These are phyloP conservation scores for Nidularia pulvinata DNA, from an alignment of 768 basidiomycete genomes.

Conservation along the genomic window DNA sequence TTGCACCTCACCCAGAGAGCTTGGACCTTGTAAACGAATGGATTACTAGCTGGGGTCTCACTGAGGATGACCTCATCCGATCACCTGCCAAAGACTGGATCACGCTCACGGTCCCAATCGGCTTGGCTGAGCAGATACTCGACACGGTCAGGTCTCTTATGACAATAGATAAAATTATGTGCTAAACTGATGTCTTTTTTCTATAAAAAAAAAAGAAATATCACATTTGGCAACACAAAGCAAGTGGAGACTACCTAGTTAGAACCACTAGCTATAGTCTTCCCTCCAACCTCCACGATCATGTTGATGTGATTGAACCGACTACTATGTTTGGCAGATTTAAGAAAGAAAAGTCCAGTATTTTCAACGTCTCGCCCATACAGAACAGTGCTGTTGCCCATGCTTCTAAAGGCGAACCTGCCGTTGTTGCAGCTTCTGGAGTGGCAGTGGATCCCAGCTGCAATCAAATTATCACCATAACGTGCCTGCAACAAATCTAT, in stretches of 20 bases:
- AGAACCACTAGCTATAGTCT: slow-evolving; percentile 62
- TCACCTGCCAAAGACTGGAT: slow-evolving; percentile 67
- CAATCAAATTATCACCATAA: slow-evolving; percentile 37
- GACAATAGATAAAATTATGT: neutral
- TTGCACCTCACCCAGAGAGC: slow-evolving; percentile 50
- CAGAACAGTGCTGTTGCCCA: slow-evolving; percentile 12
- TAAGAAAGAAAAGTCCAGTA: slow-evolving; percentile 30
- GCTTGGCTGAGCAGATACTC: slow-evolving; percentile 58
- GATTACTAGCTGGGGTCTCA: slow-evolving; percentile 50
- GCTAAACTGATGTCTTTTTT: neutral
- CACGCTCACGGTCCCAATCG: slow-evolving; percentile 46
- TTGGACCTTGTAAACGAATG: slow-evolving; percentile 50
- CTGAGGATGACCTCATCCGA: slow-evolving; percentile 33
- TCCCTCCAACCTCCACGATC: slow-evolving; percentile 46
- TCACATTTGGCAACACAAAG: slow-evolving; percentile 41
- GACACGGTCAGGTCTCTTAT: slow-evolving; percentile 29
- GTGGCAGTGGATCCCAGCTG: slow-evolving; percentile 38
- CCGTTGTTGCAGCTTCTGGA: slow-evolving; percentile 14
- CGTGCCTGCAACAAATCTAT: slow-evolving; percentile 45
- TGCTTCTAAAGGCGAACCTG: slow-evolving; percentile 2
- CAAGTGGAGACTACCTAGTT: slow-evolving; percentile 40
- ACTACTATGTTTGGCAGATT: slow-evolving; percentile 58
- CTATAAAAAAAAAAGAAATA: slow-evolving; percentile 38
- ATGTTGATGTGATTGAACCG: slow-evolving; percentile 60
- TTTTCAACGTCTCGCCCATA: slow-evolving; percentile 14